Evolutionary conservation across 768 basidiomycete genomes (phyloP), one percentile per base, ranked within the genome.

Genomic region (Bullera alba): DNA sequence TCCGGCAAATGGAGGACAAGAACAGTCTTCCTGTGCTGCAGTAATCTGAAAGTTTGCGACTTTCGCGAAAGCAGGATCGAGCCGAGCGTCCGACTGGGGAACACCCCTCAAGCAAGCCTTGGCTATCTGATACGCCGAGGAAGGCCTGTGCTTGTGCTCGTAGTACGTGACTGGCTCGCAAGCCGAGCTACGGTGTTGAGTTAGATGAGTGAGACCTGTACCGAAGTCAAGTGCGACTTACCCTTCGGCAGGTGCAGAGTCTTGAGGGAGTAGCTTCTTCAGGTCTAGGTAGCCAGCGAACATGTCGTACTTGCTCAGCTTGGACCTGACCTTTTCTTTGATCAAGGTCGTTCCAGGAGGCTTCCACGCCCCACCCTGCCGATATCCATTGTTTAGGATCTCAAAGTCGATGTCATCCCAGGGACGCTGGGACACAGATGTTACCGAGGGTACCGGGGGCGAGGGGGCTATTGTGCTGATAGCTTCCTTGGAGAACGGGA

Each of bases 401-500:
- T 64, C 48, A 19, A 53, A 48, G 27, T 38, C 19, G 3, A 22
- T 8, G n/a, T 32, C 36, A 16, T 46, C 5, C 16, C 21, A 26
- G 21, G 52, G 52, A 36, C 56, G 12, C 38, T 52, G 27, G 5
- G 48, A 48, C 14, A 60, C 17, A 5, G 42, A 54, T 2, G 51
- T 39, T 27, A 38, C 28, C 14, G 50, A 46, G 17, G 58, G 41
- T 26, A 52, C 49, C 17, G 59, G 50, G 17, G 67, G 70, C 49
- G 60, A 63, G 17, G 65, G 63, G 5, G 77, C 50, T 23, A 64
- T 57, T 1, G 34, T 15, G 10, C 26, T 25, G 49, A 27, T 79
- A 50, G 38, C 25, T 4, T 72, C 69, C 16, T 76, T 79, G 16
- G 80, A 83, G 65, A 85, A 82, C 5, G 73, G 43, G 69, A 91